phyloP scores from a whole-genome alignment of 2,329 filamentous ascomycete genomes.

The Mycosphaerelloides madeirae region DNA sequence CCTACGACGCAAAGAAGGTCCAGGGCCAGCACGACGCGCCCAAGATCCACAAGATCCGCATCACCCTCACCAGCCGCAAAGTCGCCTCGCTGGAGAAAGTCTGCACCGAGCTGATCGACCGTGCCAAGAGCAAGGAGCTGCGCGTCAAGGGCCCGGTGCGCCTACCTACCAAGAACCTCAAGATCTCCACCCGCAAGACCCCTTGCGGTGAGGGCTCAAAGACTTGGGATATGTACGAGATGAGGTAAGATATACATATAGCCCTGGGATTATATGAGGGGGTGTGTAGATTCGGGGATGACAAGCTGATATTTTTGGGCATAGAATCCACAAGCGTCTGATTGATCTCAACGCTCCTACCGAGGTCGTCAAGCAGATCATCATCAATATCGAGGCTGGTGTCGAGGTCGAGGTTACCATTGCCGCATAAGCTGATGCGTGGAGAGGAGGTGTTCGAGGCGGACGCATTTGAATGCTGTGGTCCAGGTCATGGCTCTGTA shows the following conservation, averaged over 20 bases:
- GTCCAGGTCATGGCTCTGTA: too few relatives aligned
- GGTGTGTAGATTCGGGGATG: background rate
- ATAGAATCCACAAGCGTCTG: conserved; percentile 35
- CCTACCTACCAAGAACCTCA: conserved; percentile 93
- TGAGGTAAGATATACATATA: conserved; percentile 81
- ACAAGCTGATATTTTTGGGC: background rate
- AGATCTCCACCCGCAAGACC: conserved; percentile 97
- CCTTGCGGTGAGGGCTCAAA: conserved; percentile 99
- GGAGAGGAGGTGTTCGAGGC: conserved; percentile 2
- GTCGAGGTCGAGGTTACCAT: conserved; percentile 93
- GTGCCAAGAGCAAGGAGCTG: conserved; percentile 96
- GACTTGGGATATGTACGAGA: conserved; percentile 99
- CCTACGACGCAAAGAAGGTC: conserved; percentile 94
- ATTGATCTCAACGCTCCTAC: conserved; percentile 80
- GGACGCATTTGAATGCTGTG: background rate
- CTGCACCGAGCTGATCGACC: conserved; percentile 96
- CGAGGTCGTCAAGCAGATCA: conserved; percentile 95
- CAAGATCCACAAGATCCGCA: conserved; percentile 96
- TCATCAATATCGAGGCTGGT: conserved; percentile 91
- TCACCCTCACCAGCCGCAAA: conserved; percentile 94
- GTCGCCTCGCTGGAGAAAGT: conserved; percentile 96
- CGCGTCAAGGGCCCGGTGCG: conserved; percentile 97
- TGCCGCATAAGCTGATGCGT: conserved; percentile 57
- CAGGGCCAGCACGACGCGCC: conserved; percentile 77
- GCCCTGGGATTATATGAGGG: too few relatives aligned